A percentile compares a stretch with the other conserved stretches of the same genome.
These are phyloP conservation scores for Chalaropsis ovoidea DNA, from an alignment of 2,329 filamentous ascomycete genomes.

Conservation along the genomic window DNA sequence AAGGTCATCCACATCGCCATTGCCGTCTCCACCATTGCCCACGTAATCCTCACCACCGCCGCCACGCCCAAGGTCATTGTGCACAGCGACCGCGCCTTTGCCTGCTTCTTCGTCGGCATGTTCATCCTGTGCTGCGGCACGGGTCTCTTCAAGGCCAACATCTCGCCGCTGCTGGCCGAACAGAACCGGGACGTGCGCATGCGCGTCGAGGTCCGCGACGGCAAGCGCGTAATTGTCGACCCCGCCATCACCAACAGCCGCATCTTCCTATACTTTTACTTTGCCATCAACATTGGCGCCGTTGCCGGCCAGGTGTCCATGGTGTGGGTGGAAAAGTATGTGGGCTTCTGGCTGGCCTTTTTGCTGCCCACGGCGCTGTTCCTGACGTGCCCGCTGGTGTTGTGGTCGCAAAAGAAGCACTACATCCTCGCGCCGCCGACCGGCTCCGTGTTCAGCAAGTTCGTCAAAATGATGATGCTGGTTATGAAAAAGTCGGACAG, in stretches of 20 bases:
- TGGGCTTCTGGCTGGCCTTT: conserved; percentile 66
- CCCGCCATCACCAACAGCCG: conserved; percentile 57
- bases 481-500: conserved; percentile 56
- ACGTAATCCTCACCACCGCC: conserved; percentile 55
- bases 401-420: conserved; percentile 48
- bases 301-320: conserved; percentile 52
- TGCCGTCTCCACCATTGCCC: conserved; percentile 53
- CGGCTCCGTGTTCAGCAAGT: conserved; percentile 61
- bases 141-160: conserved; percentile 74
- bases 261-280: conserved; percentile 55
- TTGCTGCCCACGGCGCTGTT: conserved; percentile 58
- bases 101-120: conserved; percentile 58
- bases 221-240: conserved; percentile 61
- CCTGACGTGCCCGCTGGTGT: conserved; percentile 50
- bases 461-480: conserved; percentile 49
- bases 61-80: conserved; percentile 54
- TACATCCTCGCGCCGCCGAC: conserved; percentile 57
- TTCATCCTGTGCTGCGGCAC: conserved; percentile 51
- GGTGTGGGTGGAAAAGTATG: conserved; percentile 65
- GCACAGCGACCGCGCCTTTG: conserved; percentile 47
- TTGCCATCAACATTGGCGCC: conserved; percentile 55
- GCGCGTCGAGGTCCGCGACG: conserved; percentile 45
- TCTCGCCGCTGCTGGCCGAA: conserved; percentile 61
- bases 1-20: conserved; percentile 62
- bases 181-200: conserved; percentile 53